Percentiles rank a stretch among this genome's conserved stretches.
Evolutionary conservation across 768 basidiomycete species (phyloP).

Genomic region (Nidularia sp.): DNA sequence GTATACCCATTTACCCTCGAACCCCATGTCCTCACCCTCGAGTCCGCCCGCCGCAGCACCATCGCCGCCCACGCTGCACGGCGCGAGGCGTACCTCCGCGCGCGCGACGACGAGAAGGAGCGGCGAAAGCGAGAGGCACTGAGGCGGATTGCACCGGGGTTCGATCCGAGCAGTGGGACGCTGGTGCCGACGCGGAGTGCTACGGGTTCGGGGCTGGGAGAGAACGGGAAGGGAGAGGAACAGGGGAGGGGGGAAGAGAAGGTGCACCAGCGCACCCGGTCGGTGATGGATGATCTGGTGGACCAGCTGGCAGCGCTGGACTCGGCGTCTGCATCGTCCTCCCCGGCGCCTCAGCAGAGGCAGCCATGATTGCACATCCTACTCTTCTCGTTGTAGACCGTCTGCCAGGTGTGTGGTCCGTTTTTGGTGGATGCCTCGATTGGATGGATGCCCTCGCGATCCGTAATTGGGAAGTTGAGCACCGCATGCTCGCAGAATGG

Average conservation of each 20-base stretch:
- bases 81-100: slow-evolving; percentile 65
- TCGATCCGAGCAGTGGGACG: slow-evolving; percentile 59
- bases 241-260: background rate
- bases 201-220: slow-evolving; percentile 12
- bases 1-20: slow-evolving; percentile 96
- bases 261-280: slow-evolving; percentile 26
- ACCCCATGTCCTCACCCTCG: slow-evolving; percentile 73
- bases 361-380: too few relatives aligned
- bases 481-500: too few relatives aligned
- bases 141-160: slow-evolving; percentile 79
- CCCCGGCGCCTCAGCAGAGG: too few relatives aligned
- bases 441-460: too few relatives aligned
- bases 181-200: slow-evolving; percentile 46
- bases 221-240: slow-evolving; percentile 3
- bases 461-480: too few relatives aligned
- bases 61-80: slow-evolving; percentile 62
- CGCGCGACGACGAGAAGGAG: slow-evolving; percentile 78
- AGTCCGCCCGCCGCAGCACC: slow-evolving; percentile 65
- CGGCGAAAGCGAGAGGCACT: slow-evolving; percentile 62
- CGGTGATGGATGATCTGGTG: slow-evolving; percentile 80
- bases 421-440: too few relatives aligned
- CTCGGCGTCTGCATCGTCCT: too few relatives aligned
- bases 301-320: slow-evolving; percentile 74
- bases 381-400: too few relatives aligned
- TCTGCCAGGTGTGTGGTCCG: too few relatives aligned